phyloP scores from a whole-genome alignment of 169 alveolate species.

The Toxoplasma gondii region DNA sequence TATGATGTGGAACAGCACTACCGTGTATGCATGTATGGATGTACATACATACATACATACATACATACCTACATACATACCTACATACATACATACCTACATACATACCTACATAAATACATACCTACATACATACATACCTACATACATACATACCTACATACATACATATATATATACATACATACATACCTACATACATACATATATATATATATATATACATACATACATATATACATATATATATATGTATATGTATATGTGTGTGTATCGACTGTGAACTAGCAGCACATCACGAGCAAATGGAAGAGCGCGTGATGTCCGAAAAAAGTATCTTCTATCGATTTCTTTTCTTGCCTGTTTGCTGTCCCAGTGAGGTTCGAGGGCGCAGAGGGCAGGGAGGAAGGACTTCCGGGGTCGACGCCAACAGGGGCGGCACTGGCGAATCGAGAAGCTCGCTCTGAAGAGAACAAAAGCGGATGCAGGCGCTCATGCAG shows the following conservation, averaged over 20 bases:
- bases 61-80: background rate
- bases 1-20: too few species aligned
- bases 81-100: background rate
- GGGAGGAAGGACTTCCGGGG: background rate
- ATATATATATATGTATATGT: too few species aligned
- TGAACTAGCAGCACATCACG: too few species aligned
- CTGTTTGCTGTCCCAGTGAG: conserved; percentile 22
- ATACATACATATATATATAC: background rate
- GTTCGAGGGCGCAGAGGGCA: background rate
- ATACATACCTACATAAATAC: background rate
- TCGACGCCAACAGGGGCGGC: background rate
- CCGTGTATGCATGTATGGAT: background rate
- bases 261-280: too few species aligned
- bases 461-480: background rate
- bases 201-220: too few species aligned
- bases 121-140: background rate
- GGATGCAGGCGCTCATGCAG: background rate
- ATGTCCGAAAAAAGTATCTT: too few species aligned
- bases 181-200: background rate
- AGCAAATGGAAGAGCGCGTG: too few species aligned
- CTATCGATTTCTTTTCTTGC: background rate
- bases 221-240: too few species aligned
- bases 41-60: background rate
- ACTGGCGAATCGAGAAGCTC: conserved; percentile 21
- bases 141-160: background rate